These are phyloP conservation scores for Rhinocladiella similis DNA, from an alignment of 2,329 filamentous ascomycete genomes.

Conservation along the genomic window DNA sequence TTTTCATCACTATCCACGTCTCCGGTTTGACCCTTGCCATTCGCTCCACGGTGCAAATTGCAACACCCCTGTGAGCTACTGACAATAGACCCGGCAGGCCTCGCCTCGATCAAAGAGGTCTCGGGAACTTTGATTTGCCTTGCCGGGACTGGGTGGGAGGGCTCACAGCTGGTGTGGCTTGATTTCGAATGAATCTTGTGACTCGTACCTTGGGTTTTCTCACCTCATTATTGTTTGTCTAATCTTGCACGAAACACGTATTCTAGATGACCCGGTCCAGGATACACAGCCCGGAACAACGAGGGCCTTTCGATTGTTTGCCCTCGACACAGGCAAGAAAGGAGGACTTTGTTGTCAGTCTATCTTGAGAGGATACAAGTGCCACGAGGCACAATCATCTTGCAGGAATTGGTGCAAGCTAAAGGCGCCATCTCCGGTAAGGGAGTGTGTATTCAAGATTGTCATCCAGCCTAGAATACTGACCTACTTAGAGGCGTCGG, in stretches of 20 bases:
- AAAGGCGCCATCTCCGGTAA: too few relatives aligned
- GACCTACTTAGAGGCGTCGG: too few relatives aligned
- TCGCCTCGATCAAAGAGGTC: too few relatives aligned
- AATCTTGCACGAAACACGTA: background rate
- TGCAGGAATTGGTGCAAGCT: background rate
- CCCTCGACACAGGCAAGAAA: background rate
- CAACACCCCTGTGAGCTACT: background rate
- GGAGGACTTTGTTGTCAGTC: background rate
- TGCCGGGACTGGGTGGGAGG: background rate
- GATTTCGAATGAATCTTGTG: background rate
- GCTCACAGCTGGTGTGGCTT: background rate
- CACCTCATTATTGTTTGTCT: background rate
- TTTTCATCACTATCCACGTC: background rate
- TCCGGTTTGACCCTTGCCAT: background rate
- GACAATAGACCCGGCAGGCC: too few relatives aligned
- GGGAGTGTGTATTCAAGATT: background rate
- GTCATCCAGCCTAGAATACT: background rate
- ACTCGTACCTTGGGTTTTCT: background rate
- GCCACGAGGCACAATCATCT: background rate
- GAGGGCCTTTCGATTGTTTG: too few relatives aligned
- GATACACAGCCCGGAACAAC: background rate
- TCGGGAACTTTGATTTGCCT: background rate
- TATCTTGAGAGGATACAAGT: background rate
- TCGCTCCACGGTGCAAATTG: background rate
- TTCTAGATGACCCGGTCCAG: background rate